Evolutionary conservation across 139 green algal genomes (phyloP), one percentile per base, ranked within the genome.

Genomic region (Chlorella sp.): DNA sequence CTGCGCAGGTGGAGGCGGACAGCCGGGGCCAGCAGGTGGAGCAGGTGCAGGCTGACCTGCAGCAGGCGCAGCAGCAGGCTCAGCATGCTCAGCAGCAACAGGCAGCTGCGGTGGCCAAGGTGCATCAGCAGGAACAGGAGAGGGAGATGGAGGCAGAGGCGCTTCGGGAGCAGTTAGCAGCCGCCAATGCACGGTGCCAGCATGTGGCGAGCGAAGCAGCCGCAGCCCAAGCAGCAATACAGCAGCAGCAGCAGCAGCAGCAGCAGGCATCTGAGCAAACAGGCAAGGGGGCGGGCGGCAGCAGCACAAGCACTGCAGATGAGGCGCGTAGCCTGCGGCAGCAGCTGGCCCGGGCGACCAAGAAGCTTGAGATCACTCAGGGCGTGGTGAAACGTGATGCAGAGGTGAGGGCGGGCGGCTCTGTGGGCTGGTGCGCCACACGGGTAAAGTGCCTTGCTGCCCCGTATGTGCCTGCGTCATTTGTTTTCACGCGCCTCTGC

Each of bases 281-380:
- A 32, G 37, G 19, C n/a, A 32, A 1, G 57, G 53, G 4, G 14
- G 81, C 26, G 1, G 40, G 30, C 39, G 26, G 24, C 26, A 42
- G 22, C 26, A 26, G 37, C 0, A 40, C 71, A 30, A 26, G 3
- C 26, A 42, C 40, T 4, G 40, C 40, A 0, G 78, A 16, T 16
- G 80, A 85, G 48, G 48, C 37, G 19, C 11, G 30, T 0, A 37
- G 34, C 34, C 36, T 87, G 82, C 60, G 61, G 36, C 57, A 71
- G 22, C 53, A 87, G 82, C 61, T 87, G 37, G 34, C 36, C 3
- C 71, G 71, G 61, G 36, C 16, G 21, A 71, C 36, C 60, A 78
- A 78, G 82, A 76, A 87, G 61, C 60, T 57, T 22, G 57, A 76
- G 82, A 24, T 87, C 16, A 57, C 77, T 60, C 61, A 57, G 36